Conservation (phyloP, 2,329 filamentous ascomycete genomes). For the Ramichloridium luteum region DNA sequence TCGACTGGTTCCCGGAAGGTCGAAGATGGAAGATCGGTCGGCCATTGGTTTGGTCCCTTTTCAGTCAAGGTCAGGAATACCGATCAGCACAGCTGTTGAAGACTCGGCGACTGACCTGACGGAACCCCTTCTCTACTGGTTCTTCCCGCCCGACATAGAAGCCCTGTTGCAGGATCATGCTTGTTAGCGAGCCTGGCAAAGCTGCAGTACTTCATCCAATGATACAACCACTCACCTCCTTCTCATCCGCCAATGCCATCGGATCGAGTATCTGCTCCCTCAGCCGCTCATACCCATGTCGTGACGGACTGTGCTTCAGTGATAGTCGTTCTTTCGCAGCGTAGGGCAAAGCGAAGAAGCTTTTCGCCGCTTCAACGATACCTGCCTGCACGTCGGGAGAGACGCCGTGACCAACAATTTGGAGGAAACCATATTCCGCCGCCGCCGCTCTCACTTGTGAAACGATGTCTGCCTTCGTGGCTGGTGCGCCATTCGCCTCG, state of each 20-base stretch:
- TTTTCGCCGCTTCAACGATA: slow-evolving; percentile 11
- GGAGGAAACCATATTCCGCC: slow-evolving; percentile 31
- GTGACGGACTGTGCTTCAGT: slow-evolving; percentile 14
- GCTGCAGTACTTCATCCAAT: too few species aligned
- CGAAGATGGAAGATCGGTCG: slow-evolving; percentile 20
- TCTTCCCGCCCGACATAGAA: slow-evolving; percentile 22
- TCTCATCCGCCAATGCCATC: slow-evolving; percentile 12
- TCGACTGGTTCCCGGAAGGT: slow-evolving; percentile 19
- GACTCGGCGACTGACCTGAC: slow-evolving; percentile 20
- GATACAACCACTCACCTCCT: slow-evolving; percentile 13
- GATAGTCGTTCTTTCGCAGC: slow-evolving; percentile 13
- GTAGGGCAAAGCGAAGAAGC: slow-evolving; percentile 12
- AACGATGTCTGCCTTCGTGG: slow-evolving; percentile 31
- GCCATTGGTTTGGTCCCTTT: slow-evolving; percentile 33
- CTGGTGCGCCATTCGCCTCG: too few species aligned
- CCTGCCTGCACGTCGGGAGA: slow-evolving; percentile 15
- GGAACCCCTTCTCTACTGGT: slow-evolving; percentile 17
- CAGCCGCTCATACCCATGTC: slow-evolving; percentile 11
- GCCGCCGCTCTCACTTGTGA: slow-evolving; percentile 31
- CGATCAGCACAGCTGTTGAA: too few species aligned
- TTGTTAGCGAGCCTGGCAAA: background rate
- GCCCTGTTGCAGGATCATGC: slow-evolving; percentile 6
- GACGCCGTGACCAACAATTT: slow-evolving; percentile 32
- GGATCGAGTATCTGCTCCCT: slow-evolving; percentile 10
- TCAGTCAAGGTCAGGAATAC: background rate